Percentiles rank a stretch among this genome's conserved stretches.
These are phyloP conservation scores for Coemansia sp. DNA, from an alignment of 192 early-diverging fungal genomes.

Conservation along the genomic window DNA sequence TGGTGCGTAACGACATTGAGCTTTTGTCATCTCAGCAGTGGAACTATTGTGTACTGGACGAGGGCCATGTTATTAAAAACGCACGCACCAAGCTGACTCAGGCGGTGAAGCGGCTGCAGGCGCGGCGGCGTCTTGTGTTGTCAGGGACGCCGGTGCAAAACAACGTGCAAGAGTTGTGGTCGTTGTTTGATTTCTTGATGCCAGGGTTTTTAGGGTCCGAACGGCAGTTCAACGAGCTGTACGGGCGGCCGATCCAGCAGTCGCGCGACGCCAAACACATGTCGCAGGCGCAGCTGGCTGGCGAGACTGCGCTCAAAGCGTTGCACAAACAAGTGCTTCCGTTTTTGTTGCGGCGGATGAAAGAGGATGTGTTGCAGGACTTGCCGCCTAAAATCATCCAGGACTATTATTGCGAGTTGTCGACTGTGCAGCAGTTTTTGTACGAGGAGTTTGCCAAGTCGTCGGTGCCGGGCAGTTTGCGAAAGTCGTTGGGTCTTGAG, in stretches of 20 bases:
- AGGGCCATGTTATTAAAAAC: conserved; percentile 98
- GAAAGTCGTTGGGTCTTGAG: conserved; percentile 28
- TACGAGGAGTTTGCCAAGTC: conserved; percentile 93
- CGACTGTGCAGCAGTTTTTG: conserved; percentile 82
- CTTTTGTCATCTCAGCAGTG: conserved; percentile 67
- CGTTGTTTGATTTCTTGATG: conserved; percentile 98
- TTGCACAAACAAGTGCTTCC: conserved; percentile 96
- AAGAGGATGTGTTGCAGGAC: conserved; percentile 96
- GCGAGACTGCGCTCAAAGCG: conserved; percentile 75
- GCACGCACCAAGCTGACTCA: conserved; percentile 91
- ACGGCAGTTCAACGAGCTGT: conserved; percentile 91
- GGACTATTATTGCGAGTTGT: conserved; percentile 97
- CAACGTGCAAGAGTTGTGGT: conserved; percentile 97
- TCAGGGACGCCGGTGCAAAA: conserved; percentile 99
- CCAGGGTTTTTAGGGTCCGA: conserved; percentile 96
- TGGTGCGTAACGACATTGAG: conserved; percentile 94
- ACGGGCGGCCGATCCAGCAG: conserved; percentile 87
- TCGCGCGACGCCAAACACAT: conserved; percentile 83
- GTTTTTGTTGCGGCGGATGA: conserved; percentile 92
- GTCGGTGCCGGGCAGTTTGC: conserved; percentile 24
- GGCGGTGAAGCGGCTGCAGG: conserved; percentile 84
- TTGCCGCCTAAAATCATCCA: conserved; percentile 99
- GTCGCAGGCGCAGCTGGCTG: conserved; percentile 29
- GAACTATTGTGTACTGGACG: conserved; percentile 97
- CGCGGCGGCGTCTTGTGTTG: conserved; percentile 87